Evolutionary conservation across 1,284 basidiomycete genomes (phyloP), one percentile per base, ranked within the genome.

Genomic region (Inonotus hispidus): DNA sequence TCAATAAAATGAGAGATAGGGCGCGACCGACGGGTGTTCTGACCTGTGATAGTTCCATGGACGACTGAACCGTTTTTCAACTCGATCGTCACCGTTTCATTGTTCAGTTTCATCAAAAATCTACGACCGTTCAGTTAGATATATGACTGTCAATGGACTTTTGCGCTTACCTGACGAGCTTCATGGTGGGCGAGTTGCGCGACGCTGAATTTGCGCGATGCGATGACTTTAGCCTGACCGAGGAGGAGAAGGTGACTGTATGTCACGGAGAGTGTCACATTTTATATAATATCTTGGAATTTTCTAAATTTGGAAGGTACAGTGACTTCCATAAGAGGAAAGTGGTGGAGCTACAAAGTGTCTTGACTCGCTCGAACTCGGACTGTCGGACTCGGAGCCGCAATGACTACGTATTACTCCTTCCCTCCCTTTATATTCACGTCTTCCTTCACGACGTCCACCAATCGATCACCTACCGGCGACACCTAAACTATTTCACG

Each of bases 71-170:
- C 96, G 68, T 99, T 98, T 80, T 99, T 99, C 70, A 99, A 84
- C 80, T 99, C 95, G 74, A 99, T 88, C 66, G 95, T 94, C 68
- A 98, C 95, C 68, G 95, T 96, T 83, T 99, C 96, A 75, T 98
- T 98, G 84, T 98, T 97, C 77, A 99, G 79, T 84, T 98, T 99
- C 96, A 98, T 98, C 82, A 98, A 85, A 78, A 98, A 96, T 74
- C 94, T 96, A 72, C 25, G n/a, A n/a, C n/a, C 53, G 32, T 58
- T 37, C 23, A 56, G 25, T 60, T 23, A 45, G 25, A 47, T 35
- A 57, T 32, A 35, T 38, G 58, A 23, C 46, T 38, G 39, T 21
- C 52, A 55, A 23, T 23, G 56, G 47, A 53, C 32, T 59, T 59
- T 21, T 3, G 16, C 7, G 7, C 16, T 59, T 64, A 65, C 67